Base-by-base conservation (phyloP, 176 grass and related monocot species). In the Hordeum vulgare region DNA sequence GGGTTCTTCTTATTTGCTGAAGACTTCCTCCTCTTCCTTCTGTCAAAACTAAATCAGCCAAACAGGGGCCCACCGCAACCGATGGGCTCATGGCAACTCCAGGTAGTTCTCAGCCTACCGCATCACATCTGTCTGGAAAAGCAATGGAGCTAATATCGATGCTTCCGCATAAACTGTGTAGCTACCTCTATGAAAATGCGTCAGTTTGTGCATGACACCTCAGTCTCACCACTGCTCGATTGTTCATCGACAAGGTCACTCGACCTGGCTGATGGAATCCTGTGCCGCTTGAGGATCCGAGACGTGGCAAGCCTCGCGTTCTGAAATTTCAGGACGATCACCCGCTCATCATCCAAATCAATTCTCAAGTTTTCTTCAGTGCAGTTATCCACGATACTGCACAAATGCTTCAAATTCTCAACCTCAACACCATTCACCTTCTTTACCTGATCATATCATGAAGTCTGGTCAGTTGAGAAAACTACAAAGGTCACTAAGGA, bases 301-400 rank as follows among this genome's bases (percentile, higher is more conserved):
- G 91, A 88, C 9, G 93, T 95, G 24, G 96, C 96, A 9, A 93
- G 76, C 84, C 76, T 88, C 2, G 96, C 96, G 13, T 85, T 92
- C 47, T 94, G 69, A 60, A 90, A 98, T 26, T 95, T 95, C 27
- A 98, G 80, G 21, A 93, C 42, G 9, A 95, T 95, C 44, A 95
- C 89, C 76, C 91, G 93, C 81, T 94, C 96, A 51, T 98, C 96
- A 9, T 98, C 96, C 75, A 95, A 83, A 90, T 98, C 91, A 29
- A 98, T 92, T 75, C 91, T 93, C 85, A 98, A 57, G 73, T 85
- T 98, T 88, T 98, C 93, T 82, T 91, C 77, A 1, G 77, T 80
- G 79, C 89, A 95, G 51, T 69, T 65, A 82, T 95, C 96, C 26
- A 98, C 89, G 10, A 98, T 81, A 54, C 37, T 66, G 67, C 93